Conservation (phyloP, 2,329 filamentous ascomycete species). For the Colletotrichum cordylinicola region DNA sequence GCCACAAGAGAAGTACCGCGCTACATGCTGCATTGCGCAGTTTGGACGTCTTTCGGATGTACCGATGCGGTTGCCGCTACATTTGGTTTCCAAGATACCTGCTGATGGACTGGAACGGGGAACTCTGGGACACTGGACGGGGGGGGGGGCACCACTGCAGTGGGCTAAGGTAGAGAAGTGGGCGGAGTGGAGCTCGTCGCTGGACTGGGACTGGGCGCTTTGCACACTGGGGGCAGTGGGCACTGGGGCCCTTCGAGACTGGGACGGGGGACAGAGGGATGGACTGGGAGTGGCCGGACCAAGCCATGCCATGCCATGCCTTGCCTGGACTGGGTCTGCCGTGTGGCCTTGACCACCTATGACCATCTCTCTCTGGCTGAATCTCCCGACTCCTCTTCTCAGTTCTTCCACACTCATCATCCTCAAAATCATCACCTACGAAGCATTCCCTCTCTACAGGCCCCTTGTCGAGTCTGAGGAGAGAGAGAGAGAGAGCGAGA, state of each 20-base stretch:
- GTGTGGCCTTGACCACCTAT: slow-evolving; percentile 18
- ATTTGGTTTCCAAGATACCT: not conserved
- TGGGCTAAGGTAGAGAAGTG: not conserved
- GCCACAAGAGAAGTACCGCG: not conserved
- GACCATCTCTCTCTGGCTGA: slow-evolving; percentile 16
- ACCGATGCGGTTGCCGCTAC: not conserved
- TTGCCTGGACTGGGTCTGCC: slow-evolving; percentile 16
- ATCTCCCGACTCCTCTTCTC: slow-evolving; percentile 21
- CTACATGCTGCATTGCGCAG: not conserved
- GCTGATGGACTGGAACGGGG: not conserved
- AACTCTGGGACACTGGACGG: slow-evolving; percentile 7
- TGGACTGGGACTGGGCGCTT: not conserved
- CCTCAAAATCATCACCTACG: slow-evolving; percentile 4
- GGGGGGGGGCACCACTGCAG: not conserved
- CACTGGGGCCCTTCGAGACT: not conserved
- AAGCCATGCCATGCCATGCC: slow-evolving; percentile 9
- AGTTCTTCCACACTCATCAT: slow-evolving; percentile 16
- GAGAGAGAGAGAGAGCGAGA: slow-evolving; percentile 24
- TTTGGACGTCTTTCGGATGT: not conserved
- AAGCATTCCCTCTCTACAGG: slow-evolving; percentile 17
- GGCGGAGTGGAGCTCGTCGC: not conserved
- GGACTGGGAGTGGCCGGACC: slow-evolving; percentile 20
- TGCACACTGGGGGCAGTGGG: not conserved
- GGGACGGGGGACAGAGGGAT: not conserved
- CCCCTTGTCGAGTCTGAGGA: slow-evolving; percentile 20